Evolutionary conservation across 1,139 yeast species (phyloP).

Genomic region (Taphrina wiesneri): DNA sequence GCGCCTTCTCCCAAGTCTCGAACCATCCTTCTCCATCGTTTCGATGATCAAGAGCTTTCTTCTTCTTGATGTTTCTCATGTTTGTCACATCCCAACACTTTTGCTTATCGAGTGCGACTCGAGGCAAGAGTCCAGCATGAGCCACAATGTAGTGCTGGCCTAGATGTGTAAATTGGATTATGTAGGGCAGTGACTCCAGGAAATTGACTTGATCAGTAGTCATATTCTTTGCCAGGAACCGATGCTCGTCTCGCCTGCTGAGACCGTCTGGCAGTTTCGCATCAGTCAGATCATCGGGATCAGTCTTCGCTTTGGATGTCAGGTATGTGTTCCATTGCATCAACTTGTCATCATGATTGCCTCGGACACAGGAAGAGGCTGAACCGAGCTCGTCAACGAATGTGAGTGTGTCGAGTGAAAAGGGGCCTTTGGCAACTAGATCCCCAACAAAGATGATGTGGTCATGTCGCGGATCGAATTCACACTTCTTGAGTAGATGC

Average conservation of each 20-base stretch:
- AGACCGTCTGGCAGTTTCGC: slow-evolving; percentile 23
- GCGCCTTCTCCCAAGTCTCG: slow-evolving; percentile 54
- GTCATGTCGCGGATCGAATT: slow-evolving; percentile 55
- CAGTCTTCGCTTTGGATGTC: neutral
- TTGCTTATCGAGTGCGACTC: neutral
- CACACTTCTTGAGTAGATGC: slow-evolving; percentile 52
- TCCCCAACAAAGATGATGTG: slow-evolving; percentile 78
- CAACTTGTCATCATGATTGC: slow-evolving; percentile 80
- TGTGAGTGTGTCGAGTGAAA: slow-evolving; percentile 68
- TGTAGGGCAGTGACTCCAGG: slow-evolving; percentile 24
- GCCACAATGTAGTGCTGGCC: slow-evolving; percentile 8
- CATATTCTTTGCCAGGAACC: slow-evolving; percentile 20
- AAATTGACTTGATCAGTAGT: slow-evolving; percentile 1
- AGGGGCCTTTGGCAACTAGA: slow-evolving; percentile 80
- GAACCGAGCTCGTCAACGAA: slow-evolving; percentile 52
- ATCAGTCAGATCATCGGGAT: slow-evolving; percentile 10
- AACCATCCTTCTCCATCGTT: slow-evolving; percentile 31
- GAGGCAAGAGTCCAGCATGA: slow-evolving; percentile 24
- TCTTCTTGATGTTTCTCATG: slow-evolving; percentile 20
- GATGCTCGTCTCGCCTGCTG: slow-evolving; percentile 27
- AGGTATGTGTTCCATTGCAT: slow-evolving; percentile 57
- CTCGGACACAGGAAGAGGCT: slow-evolving; percentile 71
- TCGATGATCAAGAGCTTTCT: slow-evolving; percentile 19
- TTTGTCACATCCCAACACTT: slow-evolving; percentile 32
- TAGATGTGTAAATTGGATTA: slow-evolving; percentile 2